Conservation (phyloP, 306 rosid species). For the Begonia loranthoides region DNA sequence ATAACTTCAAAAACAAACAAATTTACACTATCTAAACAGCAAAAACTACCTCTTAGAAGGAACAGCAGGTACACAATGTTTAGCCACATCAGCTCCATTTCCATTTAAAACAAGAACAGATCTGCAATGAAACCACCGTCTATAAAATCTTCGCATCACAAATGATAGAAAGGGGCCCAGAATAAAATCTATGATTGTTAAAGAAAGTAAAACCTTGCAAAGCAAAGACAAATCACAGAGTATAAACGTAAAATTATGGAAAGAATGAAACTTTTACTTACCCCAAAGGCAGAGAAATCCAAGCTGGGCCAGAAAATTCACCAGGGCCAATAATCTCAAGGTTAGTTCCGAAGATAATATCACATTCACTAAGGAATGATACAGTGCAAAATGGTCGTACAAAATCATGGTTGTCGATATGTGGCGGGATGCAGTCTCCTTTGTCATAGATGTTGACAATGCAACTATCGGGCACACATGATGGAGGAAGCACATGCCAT, state of each 20-base stretch:
- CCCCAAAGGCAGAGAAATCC: constrained; percentile 78
- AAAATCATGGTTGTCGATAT: constrained; percentile 88
- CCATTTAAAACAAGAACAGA: constrained; percentile 92
- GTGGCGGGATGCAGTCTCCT: constrained; percentile 97
- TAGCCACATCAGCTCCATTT: constrained; percentile 88
- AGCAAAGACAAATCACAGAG: background rate
- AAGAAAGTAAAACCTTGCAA: background rate
- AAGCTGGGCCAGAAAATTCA: constrained; percentile 49
- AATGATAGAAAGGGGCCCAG: too few species aligned
- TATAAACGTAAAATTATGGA: too few species aligned
- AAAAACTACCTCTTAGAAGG: constrained; percentile 47
- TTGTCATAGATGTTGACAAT: constrained; percentile 87
- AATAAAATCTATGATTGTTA: background rate
- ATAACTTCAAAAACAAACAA: too few species aligned
- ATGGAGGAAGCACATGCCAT: constrained; percentile 90
- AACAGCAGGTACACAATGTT: constrained; percentile 94
- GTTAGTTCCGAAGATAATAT: constrained; percentile 74
- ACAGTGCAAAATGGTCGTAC: constrained; percentile 95
- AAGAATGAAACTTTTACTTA: constrained; percentile 18
- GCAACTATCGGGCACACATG: constrained; percentile 93
- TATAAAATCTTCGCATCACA: constrained; percentile 4
- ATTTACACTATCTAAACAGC: too few species aligned
- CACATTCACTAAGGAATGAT: constrained; percentile 84
- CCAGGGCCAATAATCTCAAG: constrained; percentile 47
- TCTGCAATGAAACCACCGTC: constrained; percentile 27